phyloP scores from a whole-genome alignment of 1,284 basidiomycete species.

The Moesziomyces sp. region DNA sequence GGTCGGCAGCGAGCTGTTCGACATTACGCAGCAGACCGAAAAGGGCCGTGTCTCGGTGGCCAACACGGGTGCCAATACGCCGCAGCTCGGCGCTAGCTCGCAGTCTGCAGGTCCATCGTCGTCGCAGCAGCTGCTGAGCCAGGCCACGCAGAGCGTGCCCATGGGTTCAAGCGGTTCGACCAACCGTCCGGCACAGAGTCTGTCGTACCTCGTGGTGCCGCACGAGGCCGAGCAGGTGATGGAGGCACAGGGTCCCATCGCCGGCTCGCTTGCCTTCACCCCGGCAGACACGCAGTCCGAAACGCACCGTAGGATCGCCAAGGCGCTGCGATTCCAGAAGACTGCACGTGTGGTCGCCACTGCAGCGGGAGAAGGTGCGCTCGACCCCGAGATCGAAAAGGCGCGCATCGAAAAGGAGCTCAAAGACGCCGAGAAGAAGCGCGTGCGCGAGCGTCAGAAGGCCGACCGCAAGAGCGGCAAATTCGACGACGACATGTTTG shows the following conservation, averaged over 20 bases:
- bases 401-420: slow-evolving; percentile 61
- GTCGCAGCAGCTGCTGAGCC: slow-evolving; percentile 27
- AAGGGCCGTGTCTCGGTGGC: slow-evolving; percentile 36
- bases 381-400: slow-evolving; percentile 75
- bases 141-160: slow-evolving; percentile 45
- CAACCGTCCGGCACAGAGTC: slow-evolving; percentile 41
- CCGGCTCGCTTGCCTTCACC: slow-evolving; percentile 82
- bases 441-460: slow-evolving; percentile 53
- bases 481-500: slow-evolving; percentile 56
- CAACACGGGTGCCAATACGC: slow-evolving; percentile 47
- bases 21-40: slow-evolving; percentile 72
- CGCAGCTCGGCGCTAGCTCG: slow-evolving; percentile 27
- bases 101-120: slow-evolving; percentile 42
- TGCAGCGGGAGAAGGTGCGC: slow-evolving; percentile 42
- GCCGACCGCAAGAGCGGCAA: slow-evolving; percentile 48
- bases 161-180: slow-evolving; percentile 47
- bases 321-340: slow-evolving; percentile 82
- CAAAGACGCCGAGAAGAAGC: slow-evolving; percentile 62
- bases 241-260: slow-evolving; percentile 83
- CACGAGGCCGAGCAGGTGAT: slow-evolving; percentile 85
- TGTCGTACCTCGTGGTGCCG: slow-evolving; percentile 85
- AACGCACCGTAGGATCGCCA: slow-evolving; percentile 86
- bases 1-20: slow-evolving; percentile 86
- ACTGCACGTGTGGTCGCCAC: slow-evolving; percentile 74
- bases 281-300: slow-evolving; percentile 89